These are phyloP conservation scores for Naganishia randhawae DNA, from an alignment of 768 basidiomycete genomes.

Conservation along the genomic window DNA sequence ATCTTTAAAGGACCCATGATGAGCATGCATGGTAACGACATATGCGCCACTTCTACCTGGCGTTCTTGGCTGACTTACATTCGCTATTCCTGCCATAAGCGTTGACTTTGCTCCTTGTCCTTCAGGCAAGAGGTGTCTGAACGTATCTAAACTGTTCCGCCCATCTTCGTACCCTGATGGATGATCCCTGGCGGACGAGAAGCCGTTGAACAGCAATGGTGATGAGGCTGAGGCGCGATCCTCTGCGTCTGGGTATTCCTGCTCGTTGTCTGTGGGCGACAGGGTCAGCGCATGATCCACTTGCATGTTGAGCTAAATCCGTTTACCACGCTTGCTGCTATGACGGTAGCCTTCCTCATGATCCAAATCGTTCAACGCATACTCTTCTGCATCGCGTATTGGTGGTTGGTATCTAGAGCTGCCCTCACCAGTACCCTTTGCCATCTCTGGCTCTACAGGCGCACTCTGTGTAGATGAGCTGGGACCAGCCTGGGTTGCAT, in stretches of 20 bases:
- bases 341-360: neutral
- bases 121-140: conserved; percentile 2
- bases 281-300: too few relatives aligned
- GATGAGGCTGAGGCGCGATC: neutral
- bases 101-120: conserved; percentile 47
- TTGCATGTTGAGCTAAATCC: too few relatives aligned
- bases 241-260: neutral
- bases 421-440: neutral
- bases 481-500: neutral
- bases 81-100: conserved; percentile 61
- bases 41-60: conserved; percentile 55
- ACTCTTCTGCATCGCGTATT: neutral
- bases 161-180: conserved; percentile 9
- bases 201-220: conserved; percentile 13
- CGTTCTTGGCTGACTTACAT: conserved; percentile 69
- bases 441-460: neutral
- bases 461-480: neutral
- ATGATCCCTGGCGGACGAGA: neutral
- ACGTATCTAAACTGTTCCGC: neutral
- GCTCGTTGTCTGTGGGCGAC: neutral
- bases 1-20: too few relatives aligned
- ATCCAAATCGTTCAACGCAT: conserved; percentile 7
- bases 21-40: neutral
- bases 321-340: neutral
- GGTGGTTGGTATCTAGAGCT: neutral